Evolutionary conservation across 2,329 filamentous ascomycete genomes (phyloP).

Genomic region (Talaromyces sp.): DNA sequence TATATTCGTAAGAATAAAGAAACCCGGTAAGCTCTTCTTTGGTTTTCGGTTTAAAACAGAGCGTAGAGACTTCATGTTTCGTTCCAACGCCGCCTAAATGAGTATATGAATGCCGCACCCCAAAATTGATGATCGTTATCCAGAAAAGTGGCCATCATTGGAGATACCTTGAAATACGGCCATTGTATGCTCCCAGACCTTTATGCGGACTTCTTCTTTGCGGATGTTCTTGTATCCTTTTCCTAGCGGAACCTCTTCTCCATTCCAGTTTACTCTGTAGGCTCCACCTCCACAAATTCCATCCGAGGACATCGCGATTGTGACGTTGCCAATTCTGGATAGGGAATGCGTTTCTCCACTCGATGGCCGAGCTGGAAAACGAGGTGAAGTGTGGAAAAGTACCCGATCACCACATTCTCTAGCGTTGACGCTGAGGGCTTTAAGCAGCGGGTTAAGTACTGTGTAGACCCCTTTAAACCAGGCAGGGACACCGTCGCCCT

Average conservation of each 20-base stretch:
- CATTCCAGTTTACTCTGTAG: conserved; percentile 6
- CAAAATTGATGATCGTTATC: not conserved
- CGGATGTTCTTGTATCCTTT: conserved; percentile 15
- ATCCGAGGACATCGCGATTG: conserved; percentile 7
- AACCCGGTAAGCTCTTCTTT: too few relatives aligned
- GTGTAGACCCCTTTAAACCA: conserved; percentile 10
- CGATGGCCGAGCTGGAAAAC: conserved; percentile 5
- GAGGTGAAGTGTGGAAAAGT: conserved; percentile 11
- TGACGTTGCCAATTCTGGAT: not conserved
- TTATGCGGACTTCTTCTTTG: conserved; percentile 9
- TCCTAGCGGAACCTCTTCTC: not conserved
- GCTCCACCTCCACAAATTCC: conserved; percentile 7
- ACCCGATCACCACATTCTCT: conserved; percentile 11
- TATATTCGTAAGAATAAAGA: not conserved
- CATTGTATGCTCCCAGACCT: conserved; percentile 11
- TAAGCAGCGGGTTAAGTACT: not conserved
- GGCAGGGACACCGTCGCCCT: not conserved
- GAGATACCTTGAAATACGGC: conserved; percentile 9
- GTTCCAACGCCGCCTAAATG: not conserved
- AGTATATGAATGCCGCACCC: not conserved
- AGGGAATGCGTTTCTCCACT: not conserved
- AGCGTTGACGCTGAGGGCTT: conserved; percentile 1
- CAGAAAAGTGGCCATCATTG: conserved; percentile 1
- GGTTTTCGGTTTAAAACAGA: too few relatives aligned
- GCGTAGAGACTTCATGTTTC: too few relatives aligned